Evolutionary conservation across 2,329 filamentous ascomycete genomes (phyloP), one percentile per base, ranked within the genome.

Genomic region (Colletotrichum chlorophyti): DNA sequence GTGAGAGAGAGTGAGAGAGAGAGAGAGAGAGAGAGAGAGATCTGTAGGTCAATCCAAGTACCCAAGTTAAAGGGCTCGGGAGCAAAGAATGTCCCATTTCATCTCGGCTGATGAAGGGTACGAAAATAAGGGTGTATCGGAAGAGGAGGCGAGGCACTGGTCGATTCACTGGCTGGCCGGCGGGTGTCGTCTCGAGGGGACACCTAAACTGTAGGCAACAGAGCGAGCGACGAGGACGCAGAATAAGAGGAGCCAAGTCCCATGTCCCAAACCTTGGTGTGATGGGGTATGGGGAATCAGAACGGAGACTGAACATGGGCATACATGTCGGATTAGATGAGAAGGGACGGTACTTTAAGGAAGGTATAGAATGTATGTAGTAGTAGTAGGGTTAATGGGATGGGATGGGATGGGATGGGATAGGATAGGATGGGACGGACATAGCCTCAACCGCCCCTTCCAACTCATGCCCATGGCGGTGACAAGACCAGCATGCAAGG

Each of bases 201-300:
- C 43, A n/a, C n/a, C n/a, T n/a, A n/a, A 23, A 45, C 31, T 35
- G 17, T 29, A 23, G 31, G 29, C n/a, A n/a, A 47, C 45, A 38
- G 42, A 40, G 53, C 37, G 41, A 35, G 21, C 27, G 23, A 43
- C 5, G 19, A 29, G 21, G 37, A 46, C 54, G 34, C 32, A 40
- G 23, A 35, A 42, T 32, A 43, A 53, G 42, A 47, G n/a, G n/a
- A n/a, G n/a, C n/a, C n/a, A n/a, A n/a, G n/a, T n/a, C n/a, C n/a
- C n/a, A 48, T 21, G 43, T n/a, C 43, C 50, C 35, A 42, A 59
- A 38, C 50, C 42, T 43, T 54, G 50, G 42, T 54, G 19, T 49
- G 51, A 53, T 59, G 50, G 55, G 29, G 55, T 55, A 49, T 47
- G 50, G 50, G 50, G 50, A n/a, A 54, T 38, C 41, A 48, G 43